Evolutionary conservation across 352 stramenopile genomes (phyloP).

Genomic region (Globisporangium emineosum): DNA sequence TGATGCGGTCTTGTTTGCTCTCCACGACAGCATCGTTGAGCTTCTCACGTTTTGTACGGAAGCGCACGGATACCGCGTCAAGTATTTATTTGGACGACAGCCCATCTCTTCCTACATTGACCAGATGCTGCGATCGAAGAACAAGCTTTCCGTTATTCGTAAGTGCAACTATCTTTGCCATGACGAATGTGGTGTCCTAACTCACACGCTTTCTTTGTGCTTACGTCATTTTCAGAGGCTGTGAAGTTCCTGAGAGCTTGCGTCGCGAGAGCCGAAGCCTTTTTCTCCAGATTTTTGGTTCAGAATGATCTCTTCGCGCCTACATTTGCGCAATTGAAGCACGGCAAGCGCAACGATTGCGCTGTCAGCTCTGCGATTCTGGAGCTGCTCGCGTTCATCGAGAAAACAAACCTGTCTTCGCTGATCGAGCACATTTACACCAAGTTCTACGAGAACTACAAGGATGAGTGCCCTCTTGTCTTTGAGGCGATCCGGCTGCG

Average conservation of each 20-base stretch:
- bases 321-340: slow-evolving; percentile 47
- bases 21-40: slow-evolving; percentile 84
- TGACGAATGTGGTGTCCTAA: not conserved
- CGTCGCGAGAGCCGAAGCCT: slow-evolving; percentile 67
- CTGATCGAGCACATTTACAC: slow-evolving; percentile 77
- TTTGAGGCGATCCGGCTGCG: slow-evolving; percentile 67
- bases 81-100: slow-evolving; percentile 83
- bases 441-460: slow-evolving; percentile 77
- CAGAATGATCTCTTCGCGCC: slow-evolving; percentile 71
- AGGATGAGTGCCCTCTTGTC: slow-evolving; percentile 62
- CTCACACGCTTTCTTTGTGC: slow-evolving; percentile 1
- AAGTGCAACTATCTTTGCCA: too few relatives aligned
- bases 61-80: slow-evolving; percentile 81
- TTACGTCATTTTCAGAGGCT: slow-evolving; percentile 34
- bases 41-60: slow-evolving; percentile 85
- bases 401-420: slow-evolving; percentile 72
- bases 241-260: slow-evolving; percentile 80
- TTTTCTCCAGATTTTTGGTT: slow-evolving; percentile 81
- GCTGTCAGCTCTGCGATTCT: slow-evolving; percentile 72
- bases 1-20: slow-evolving; percentile 52
- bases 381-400: slow-evolving; percentile 70
- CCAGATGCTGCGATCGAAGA: slow-evolving; percentile 75
- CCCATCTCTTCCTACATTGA: slow-evolving; percentile 70
- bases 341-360: slow-evolving; percentile 45
- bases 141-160: slow-evolving; percentile 86